phyloP scores from a whole-genome alignment of 176 grass and related monocot species.

The Aegilops longissima region DNA sequence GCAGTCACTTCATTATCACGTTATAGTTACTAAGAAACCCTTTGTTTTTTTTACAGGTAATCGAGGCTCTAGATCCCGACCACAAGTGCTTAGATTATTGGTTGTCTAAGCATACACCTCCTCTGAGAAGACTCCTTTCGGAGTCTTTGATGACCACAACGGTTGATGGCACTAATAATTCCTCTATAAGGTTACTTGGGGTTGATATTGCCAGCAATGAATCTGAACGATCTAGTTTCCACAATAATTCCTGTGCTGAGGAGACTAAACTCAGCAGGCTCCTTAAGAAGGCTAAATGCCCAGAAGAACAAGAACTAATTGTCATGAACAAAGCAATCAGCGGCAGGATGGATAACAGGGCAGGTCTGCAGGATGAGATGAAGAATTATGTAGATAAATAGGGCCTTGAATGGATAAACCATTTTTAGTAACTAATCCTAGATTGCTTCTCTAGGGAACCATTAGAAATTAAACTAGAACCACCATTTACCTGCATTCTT shows the following conservation, averaged over 20 bases:
- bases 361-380: conserved; percentile 36
- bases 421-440: conserved; percentile 23
- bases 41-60: conserved; percentile 44
- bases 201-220: conserved; percentile 40
- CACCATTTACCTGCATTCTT: conserved; percentile 33
- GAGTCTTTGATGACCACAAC: neutral
- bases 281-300: conserved; percentile 50
- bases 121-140: conserved; percentile 23
- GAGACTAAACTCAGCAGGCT: conserved; percentile 40
- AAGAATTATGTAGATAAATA: conserved; percentile 49
- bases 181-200: conserved; percentile 36
- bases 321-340: conserved; percentile 42
- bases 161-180: conserved; percentile 17
- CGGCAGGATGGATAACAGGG: conserved; percentile 28
- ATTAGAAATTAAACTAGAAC: conserved; percentile 28
- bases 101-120: conserved; percentile 43
- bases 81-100: conserved; percentile 67
- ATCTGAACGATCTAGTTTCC: conserved; percentile 35
- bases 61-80: conserved; percentile 68
- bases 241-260: conserved; percentile 36
- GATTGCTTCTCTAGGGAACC: conserved; percentile 17
- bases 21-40: conserved; percentile 19
- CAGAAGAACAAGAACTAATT: conserved; percentile 55
- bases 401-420: conserved; percentile 29
- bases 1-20: neutral